Base-by-base conservation (phyloP, 1,284 basidiomycete genomes). In the Moniliella sp. region DNA sequence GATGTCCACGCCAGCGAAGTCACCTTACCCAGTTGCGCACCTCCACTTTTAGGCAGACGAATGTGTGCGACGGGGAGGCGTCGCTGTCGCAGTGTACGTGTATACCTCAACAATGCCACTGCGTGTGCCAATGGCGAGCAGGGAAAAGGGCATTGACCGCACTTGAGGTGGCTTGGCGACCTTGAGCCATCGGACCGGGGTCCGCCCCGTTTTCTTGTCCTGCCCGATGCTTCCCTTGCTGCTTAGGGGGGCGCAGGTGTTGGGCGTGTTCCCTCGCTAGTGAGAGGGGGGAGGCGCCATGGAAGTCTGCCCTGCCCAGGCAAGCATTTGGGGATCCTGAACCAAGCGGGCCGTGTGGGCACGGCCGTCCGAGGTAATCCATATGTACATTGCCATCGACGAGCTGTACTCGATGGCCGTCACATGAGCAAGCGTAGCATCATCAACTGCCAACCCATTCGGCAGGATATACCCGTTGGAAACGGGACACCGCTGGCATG, bases 71-170 rank as follows among this genome's bases (percentile, higher is more conserved):
- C 36, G 25, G 1, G 45, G 43, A 16, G 16, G 29, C 31, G 30
- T 32, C 32, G 9, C 30, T 2, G 36, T 28, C 46, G 16, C 59
- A 35, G 28, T 52, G 41, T 7, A 55, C 37, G 5, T 37, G 36
- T 53, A 61, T 11, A 58, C 36, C 2, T 44, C 33, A 11, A 55
- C 37, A 4, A 45, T 50, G 5, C 36, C 78, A 75, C 74, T 69
- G 14, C 68, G 64, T 10, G 75, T 76, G 2, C 86, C 86, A 13
- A 86, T 66, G 1, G 82, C 80, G 27, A 83, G 67, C 30, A 88
- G 59, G 17, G 81, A 84, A 83, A 45, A 73, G 75, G 12, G 68
- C 67, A 50, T 93, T 94, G 43, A 86, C 66, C 5, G 28, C 27
- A 5, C 27, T 11, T 11, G 10, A 15, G 3, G 7, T 7, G 15